Conservation (phyloP, 306 rosid species). For the Abrus precatorius region DNA sequence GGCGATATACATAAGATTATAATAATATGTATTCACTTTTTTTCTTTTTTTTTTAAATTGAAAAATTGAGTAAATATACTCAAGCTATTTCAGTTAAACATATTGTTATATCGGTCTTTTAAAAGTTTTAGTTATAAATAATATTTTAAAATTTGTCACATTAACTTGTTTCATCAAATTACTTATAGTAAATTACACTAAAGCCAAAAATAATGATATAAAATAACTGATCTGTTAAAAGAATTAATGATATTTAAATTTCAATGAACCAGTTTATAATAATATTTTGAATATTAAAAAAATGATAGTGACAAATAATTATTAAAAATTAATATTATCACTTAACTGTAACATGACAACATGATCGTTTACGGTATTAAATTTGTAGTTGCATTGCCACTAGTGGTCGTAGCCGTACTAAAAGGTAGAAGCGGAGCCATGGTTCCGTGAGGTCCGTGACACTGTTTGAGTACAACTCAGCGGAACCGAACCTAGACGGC, state of each 20-base stretch:
- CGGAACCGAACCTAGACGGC: conserved; percentile 44
- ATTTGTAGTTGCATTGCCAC: background rate
- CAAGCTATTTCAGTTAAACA: background rate
- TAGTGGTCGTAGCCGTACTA: conserved; percentile 43
- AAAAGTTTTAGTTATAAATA: background rate
- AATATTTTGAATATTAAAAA: background rate
- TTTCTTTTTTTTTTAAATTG: background rate
- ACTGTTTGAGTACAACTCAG: conserved; percentile 50
- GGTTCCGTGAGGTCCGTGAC: conserved; percentile 51
- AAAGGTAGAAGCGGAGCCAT: conserved; percentile 15
- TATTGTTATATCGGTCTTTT: background rate
- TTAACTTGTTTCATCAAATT: too few relatives aligned
- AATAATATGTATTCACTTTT: background rate
- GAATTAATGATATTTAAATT: too few relatives aligned
- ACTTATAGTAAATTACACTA: too few relatives aligned
- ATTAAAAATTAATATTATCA: background rate
- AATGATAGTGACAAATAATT: background rate
- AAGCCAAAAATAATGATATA: too few relatives aligned
- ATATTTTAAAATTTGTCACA: too few relatives aligned
- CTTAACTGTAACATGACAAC: background rate
- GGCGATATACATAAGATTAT: background rate
- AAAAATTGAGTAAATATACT: background rate
- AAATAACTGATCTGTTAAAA: background rate
- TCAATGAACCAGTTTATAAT: too few relatives aligned
- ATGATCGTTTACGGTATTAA: background rate